Evolutionary conservation across 768 basidiomycete species (phyloP), one percentile per base, ranked within the genome.

Genomic region (Suillus americanus): DNA sequence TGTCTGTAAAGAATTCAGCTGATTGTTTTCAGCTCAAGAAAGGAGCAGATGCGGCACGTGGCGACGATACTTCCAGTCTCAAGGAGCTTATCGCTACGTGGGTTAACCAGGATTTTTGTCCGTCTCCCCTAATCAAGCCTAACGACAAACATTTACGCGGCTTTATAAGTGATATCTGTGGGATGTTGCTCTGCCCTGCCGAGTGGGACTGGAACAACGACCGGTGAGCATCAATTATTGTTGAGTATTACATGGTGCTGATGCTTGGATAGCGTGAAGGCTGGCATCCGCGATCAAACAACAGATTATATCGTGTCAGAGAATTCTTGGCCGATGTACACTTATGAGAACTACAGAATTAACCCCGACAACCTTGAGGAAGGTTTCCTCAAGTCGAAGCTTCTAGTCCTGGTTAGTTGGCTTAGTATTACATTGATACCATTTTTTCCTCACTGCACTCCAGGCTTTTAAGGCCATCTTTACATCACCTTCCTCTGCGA

Each of bases 401-500:
- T 45, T 10, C 20, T 45, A 1, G 20, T 45, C 9, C 9, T 45
- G 18, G 43, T 45, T 8, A 45, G 43, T 62, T 18, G 12, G 3
- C 20, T 46, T 2, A 2, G 1, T n/a, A n/a, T 45, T 3, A 7
- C 18, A 20, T 45, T 20, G 7, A 20, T 20, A 43, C 4, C 43
- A 9, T 9, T 43, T 8, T 20, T 20, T n/a, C 28, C 43, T 45
- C 43, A 45, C n/a, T 3, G 8, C 20, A 10, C 8, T 45, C 0
- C 9, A 69, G 71, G 64, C 66, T 5, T 66, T 48, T 41, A 64
- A 62, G 64, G 60, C 51, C 45, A 53, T 68, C 6, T 66, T 69
- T 28, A 68, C 62, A 3, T 64, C 63, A 6, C 71, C 70, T 18
- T 65, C 68, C 2, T 71, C 67, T 16, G 62, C 54, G 0, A 28